Evolutionary conservation across 345 rosid species (phyloP), one percentile per base, ranked within the genome.

Genomic region (Hibiscus syriacus): DNA sequence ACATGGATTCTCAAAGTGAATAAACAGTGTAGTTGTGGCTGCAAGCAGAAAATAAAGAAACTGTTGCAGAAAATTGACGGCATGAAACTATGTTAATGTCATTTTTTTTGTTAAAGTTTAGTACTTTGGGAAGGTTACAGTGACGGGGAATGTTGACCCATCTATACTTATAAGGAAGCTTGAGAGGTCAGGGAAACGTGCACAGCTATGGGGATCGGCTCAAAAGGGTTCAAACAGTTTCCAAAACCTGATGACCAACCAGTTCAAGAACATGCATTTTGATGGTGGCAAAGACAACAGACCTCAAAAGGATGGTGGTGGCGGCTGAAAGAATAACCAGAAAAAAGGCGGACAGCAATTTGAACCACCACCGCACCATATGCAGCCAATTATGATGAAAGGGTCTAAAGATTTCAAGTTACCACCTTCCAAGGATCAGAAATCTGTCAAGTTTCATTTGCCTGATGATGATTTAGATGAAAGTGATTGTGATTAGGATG

Each of bases 61-160:
- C 77, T 79, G 16, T 69, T 94, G 62, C 91, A 82, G 78, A 94
- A 94, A 80, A 83, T 85, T 36, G 92, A 87, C 57, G 99, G 99
- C 87, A 57, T 72, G 69, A 66, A 63, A 59, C 6, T 39, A 56
- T 16, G 36, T 58, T 1, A 58, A 3, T 32, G 17, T 25, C 17
- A 17, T 50, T 8, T 9, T 55, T 7, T 41, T 50, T 52, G 10
- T 16, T 0, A 7, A 19, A 1, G 16, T n/a, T 14, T 27, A 5
- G 0, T 17, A 17, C 6, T 19, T 60, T 29, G 97, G 98, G 67
- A 89, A 66, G 74, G 90, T 94, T 30, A 90, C 85, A 16, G 99
- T 94, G 49, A 78, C 85, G 1, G 98, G 99, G 22, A 80, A 92
- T 77, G 88, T 88, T 19, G 92, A 88, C 75, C 97, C 93, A n/a